A percentile compares a stretch with the other conserved stretches of the same genome.
phyloP scores from a whole-genome alignment of 371 early-diverging fungal species.

The Haplosporangium sp. region DNA sequence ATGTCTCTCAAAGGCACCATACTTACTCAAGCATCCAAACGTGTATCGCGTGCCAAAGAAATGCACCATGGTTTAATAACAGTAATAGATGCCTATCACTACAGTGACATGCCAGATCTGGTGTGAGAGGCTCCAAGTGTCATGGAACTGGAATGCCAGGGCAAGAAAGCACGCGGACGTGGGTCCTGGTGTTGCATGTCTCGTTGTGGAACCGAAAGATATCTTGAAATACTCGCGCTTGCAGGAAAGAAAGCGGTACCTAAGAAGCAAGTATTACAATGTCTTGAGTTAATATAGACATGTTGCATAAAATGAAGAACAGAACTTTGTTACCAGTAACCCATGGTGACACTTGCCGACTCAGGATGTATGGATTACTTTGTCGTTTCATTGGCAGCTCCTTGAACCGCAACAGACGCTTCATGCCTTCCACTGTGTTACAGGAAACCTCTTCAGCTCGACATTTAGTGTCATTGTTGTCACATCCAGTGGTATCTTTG shows the following conservation, averaged over 20 bases:
- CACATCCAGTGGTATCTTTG: slow-evolving; percentile 39
- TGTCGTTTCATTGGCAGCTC: slow-evolving; percentile 75
- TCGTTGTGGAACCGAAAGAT: slow-evolving; percentile 79
- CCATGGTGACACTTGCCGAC: slow-evolving; percentile 31
- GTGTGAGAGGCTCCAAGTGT: slow-evolving; percentile 80
- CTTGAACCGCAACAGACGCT: slow-evolving; percentile 67
- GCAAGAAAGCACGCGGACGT: slow-evolving; percentile 68
- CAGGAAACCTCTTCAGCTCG: slow-evolving; percentile 64
- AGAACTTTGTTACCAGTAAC: too few species aligned
- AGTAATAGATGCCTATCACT: slow-evolving; percentile 74
- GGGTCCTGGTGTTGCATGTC: slow-evolving; percentile 80
- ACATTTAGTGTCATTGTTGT: slow-evolving; percentile 47
- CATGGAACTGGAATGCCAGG: slow-evolving; percentile 68
- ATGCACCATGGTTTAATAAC: slow-evolving; percentile 70
- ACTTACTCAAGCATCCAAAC: slow-evolving; percentile 58
- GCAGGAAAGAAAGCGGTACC: slow-evolving; percentile 69
- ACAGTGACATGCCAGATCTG: slow-evolving; percentile 86
- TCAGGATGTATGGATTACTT: slow-evolving; percentile 71
- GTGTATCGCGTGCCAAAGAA: slow-evolving; percentile 61
- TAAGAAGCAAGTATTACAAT: neutral
- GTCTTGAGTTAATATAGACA: too few species aligned
- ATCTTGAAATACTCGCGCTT: slow-evolving; percentile 63
- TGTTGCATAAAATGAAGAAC: too few species aligned
- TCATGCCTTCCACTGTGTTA: slow-evolving; percentile 68
- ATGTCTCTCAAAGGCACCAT: slow-evolving; percentile 36